Evolutionary conservation across 371 early-diverging fungal genomes (phyloP), one percentile per base, ranked within the genome.

Genomic region (Apophysomyces elegans): DNA sequence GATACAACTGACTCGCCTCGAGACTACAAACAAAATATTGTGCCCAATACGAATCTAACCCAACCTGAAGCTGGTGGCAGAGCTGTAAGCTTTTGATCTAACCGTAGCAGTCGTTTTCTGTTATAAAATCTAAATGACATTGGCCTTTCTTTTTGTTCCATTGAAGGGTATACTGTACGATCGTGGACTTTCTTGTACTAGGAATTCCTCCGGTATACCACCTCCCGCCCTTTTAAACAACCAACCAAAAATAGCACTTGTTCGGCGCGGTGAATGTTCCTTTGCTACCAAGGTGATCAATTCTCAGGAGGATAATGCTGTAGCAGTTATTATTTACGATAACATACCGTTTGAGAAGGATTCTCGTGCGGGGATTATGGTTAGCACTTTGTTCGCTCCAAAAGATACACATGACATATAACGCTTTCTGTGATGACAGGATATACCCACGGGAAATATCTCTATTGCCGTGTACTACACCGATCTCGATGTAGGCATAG

Each of bases 381-480:
- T 70, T 54, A 63, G 61, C 39, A 9, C 61, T 26, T 26, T 26
- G 32, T 26, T 26, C 32, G n/a, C 3, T 41, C 32, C 46, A 18
- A 39, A 9, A 61, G 37, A 18, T 16, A 26, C 32, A 56, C n/a
- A 50, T 26, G 43, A 16, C 46, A 35, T 44, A 18, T 39, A 32
- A 26, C 8, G 36, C 50, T 14, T 58, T 44, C 37, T 62, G 35
- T 45, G n/a, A 56, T 16, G 63, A 44, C 64, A 80, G 80, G 68
- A 69, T 64, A 73, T 78, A 36, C 57, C 66, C 7, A 61, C 64
- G 13, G 72, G 70, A 38, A 75, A 73, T 44, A 65, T 83, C 13
- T 71, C 64, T n/a, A 79, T 83, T 38, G 65, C 71, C 37, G 76
- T 72, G 59, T 83, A 78, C 56, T 78, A 80, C 60, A 75, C 80